Evolutionary conservation across 345 rosid genomes (phyloP).

Genomic region (Clausena lansium): DNA sequence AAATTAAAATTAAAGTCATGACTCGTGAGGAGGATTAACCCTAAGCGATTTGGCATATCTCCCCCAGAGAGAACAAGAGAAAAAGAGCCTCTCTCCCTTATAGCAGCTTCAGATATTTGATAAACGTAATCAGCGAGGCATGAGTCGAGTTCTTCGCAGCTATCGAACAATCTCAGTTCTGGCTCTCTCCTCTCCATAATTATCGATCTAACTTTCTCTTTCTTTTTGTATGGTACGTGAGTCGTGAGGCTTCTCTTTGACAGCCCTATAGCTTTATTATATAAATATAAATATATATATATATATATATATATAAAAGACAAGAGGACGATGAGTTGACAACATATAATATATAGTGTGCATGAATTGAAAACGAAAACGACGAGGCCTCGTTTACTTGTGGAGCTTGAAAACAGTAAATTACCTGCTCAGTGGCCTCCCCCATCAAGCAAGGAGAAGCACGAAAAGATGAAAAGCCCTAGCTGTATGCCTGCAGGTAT

Average conservation of each 20-base stretch:
- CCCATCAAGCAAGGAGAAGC: slow-evolving; percentile 2
- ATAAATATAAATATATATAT: not conserved
- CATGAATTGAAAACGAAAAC: not conserved
- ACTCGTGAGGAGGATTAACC: not conserved
- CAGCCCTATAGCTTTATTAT: not conserved
- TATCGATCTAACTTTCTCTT: not conserved
- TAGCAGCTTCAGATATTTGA: slow-evolving; percentile 26
- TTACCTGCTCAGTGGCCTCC: not conserved
- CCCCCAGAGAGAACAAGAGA: slow-evolving; percentile 46
- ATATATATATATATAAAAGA: not conserved
- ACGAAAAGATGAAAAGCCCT: not conserved
- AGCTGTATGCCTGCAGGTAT: not conserved
- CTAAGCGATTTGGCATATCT: slow-evolving; percentile 19
- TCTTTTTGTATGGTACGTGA: not conserved
- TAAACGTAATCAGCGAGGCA: slow-evolving; percentile 27
- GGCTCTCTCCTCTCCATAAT: slow-evolving; percentile 13
- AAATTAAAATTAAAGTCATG: too few relatives aligned
- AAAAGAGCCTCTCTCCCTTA: slow-evolving; percentile 34
- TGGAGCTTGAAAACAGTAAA: not conserved
- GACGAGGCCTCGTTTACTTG: not conserved
- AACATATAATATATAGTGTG: not conserved
- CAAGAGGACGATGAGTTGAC: not conserved
- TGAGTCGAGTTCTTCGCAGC: slow-evolving; percentile 24
- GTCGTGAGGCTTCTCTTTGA: not conserved
- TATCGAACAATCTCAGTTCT: slow-evolving; percentile 26